Base-by-base conservation (phyloP, 75 land plant genomes). In the Cunninghamia lanceolata region DNA sequence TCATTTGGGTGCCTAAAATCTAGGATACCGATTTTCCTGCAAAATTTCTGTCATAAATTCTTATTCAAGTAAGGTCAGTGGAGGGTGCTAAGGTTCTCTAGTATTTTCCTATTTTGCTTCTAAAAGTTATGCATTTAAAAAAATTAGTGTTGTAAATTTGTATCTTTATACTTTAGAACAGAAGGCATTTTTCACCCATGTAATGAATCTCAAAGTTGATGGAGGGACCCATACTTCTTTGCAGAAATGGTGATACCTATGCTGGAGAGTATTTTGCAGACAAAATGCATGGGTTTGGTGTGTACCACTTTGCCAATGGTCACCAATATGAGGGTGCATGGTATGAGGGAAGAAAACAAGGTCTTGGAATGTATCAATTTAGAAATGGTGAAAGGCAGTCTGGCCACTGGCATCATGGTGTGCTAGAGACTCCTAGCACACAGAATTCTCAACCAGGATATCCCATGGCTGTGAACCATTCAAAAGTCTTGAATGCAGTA, bases 231-330 rank as follows among this genome's bases (percentile, higher is more conserved):
- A 16, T 54, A 19, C 50, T 74, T 63, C 28, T 76, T 14, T 84
- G 84, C 94, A 94, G 96, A 84, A 94, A 94, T 88, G 96, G 96
- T 34, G 96, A 95, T 66, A 91, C 91, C 7, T 95, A 95, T 86
- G 93, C 94, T 82, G 96, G 96, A 40, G 96, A 95, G 83, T 95
- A 95, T 80, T 94, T 93, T 89, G 90, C 93, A 40, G 94, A 94
- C 83, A 93, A 90, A 85, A 94, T 94, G 95, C 96, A 95, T 87
- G 96, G 96, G 30, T 95, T 94, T 89, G 96, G 96, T 25, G 94
- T 94, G 2, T 95, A 95, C 79, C 92, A 85, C 28, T 95, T 94
- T 89, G 94, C 93, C 46, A 95, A 95, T 88, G 96, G 96, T 35
- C 96, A 95, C 83, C 80, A 86, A 0, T 95, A 94, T 84, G 96